phyloP scores from a whole-genome alignment of 2,329 filamentous ascomycete genomes.

The Stenocarpella maydis region DNA sequence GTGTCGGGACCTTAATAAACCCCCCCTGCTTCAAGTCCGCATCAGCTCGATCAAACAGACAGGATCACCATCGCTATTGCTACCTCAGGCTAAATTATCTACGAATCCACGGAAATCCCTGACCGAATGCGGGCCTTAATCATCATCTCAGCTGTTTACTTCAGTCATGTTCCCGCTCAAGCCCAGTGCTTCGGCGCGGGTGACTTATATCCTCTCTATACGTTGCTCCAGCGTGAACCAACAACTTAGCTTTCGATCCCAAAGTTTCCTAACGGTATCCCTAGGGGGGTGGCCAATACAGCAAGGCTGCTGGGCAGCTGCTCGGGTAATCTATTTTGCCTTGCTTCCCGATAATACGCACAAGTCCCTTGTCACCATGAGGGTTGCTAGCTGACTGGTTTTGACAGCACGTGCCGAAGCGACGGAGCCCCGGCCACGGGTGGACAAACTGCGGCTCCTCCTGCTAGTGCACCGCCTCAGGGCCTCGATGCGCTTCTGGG shows the following conservation, averaged over 20 bases:
- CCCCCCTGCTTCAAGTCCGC: background rate
- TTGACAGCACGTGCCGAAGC: background rate
- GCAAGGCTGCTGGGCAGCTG: background rate
- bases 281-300: background rate
- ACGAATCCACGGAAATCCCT: background rate
- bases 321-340: background rate
- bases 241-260: background rate
- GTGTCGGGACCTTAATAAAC: background rate
- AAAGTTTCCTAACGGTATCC: background rate
- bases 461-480: background rate
- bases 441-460: background rate
- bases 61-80: background rate
- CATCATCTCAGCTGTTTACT: background rate
- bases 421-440: background rate
- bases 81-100: background rate
- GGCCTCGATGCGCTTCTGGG: background rate
- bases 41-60: background rate
- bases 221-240: background rate
- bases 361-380: background rate
- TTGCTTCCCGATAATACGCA: background rate
- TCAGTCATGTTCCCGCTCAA: background rate
- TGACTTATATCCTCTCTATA: background rate
- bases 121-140: background rate
- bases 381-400: background rate
- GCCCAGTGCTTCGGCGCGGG: conserved; percentile 5